Evolutionary conservation across 2,329 filamentous ascomycete genomes (phyloP).

Genomic region (Colletotrichum sojae): DNA sequence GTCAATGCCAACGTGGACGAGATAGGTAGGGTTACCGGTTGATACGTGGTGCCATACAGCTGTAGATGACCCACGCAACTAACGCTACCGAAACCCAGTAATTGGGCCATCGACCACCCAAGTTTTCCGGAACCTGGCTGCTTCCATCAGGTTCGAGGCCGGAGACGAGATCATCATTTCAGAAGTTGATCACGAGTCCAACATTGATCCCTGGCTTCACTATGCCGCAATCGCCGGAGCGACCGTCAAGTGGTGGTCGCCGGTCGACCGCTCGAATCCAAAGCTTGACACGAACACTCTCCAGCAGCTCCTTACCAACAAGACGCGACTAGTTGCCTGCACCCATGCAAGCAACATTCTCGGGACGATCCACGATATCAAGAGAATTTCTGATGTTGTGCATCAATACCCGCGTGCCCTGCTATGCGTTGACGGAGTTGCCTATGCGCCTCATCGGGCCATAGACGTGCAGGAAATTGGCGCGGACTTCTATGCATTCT

Average conservation of each 20-base stretch:
- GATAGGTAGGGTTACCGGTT: conserved; percentile 54
- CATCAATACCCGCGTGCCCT: conserved; percentile 66
- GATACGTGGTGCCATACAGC: background rate
- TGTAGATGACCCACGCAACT: background rate
- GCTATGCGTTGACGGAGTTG: conserved; percentile 81
- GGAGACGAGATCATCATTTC: conserved; percentile 80
- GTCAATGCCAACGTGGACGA: conserved; percentile 77
- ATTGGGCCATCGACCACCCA: conserved; percentile 83
- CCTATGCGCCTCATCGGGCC: conserved; percentile 79
- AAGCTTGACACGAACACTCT: conserved; percentile 51
- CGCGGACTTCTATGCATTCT: conserved; percentile 82
- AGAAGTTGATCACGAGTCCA: conserved; percentile 82
- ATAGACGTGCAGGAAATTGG: conserved; percentile 78
- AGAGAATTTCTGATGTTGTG: conserved; percentile 67
- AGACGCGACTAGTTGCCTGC: conserved; percentile 78
- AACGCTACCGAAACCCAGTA: conserved; percentile 53
- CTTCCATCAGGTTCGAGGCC: conserved; percentile 64
- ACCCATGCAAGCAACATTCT: conserved; percentile 83
- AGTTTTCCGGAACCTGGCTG: conserved; percentile 79
- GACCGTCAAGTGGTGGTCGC: conserved; percentile 80
- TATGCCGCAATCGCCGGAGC: conserved; percentile 74
- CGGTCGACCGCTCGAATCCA: conserved; percentile 65
- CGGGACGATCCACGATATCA: conserved; percentile 77
- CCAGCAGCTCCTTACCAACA: conserved; percentile 44
- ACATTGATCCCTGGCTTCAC: conserved; percentile 80